phyloP scores from a whole-genome alignment of 306 rosid species.

The Sindora glabra region DNA sequence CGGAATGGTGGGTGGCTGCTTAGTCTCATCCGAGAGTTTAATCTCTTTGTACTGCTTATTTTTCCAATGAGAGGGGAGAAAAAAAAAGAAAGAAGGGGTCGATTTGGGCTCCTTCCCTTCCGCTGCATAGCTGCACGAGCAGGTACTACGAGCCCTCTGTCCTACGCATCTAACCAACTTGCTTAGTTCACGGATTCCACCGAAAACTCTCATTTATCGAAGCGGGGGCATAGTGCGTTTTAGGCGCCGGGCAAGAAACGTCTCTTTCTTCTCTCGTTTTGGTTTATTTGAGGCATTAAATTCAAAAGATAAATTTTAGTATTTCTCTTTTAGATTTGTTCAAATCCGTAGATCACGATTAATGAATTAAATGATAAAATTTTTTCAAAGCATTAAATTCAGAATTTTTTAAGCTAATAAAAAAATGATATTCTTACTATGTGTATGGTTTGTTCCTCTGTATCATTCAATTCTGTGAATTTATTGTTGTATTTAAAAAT shows the following conservation, averaged over 20 bases:
- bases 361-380: too few relatives aligned
- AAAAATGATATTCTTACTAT: too few relatives aligned
- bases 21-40: background rate
- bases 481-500: too few relatives aligned
- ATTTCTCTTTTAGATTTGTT: too few relatives aligned
- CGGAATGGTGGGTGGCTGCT: too few relatives aligned
- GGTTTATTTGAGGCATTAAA: background rate
- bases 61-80: too few relatives aligned
- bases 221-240: background rate
- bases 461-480: too few relatives aligned
- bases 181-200: slow-evolving; percentile 3
- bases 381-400: too few relatives aligned
- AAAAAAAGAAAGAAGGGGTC: background rate
- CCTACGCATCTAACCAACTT: background rate
- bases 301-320: too few relatives aligned
- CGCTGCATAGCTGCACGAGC: background rate
- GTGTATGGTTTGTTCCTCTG: too few relatives aligned
- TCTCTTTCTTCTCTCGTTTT: background rate
- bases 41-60: background rate
- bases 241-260: background rate
- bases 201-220: slow-evolving; percentile 10
- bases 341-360: too few relatives aligned
- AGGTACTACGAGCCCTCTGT: background rate
- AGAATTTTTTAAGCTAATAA: too few relatives aligned
- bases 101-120: background rate